These are phyloP conservation scores for Clarireedia homoeocarpa DNA, from an alignment of 2,329 filamentous ascomycete genomes.

Conservation along the genomic window DNA sequence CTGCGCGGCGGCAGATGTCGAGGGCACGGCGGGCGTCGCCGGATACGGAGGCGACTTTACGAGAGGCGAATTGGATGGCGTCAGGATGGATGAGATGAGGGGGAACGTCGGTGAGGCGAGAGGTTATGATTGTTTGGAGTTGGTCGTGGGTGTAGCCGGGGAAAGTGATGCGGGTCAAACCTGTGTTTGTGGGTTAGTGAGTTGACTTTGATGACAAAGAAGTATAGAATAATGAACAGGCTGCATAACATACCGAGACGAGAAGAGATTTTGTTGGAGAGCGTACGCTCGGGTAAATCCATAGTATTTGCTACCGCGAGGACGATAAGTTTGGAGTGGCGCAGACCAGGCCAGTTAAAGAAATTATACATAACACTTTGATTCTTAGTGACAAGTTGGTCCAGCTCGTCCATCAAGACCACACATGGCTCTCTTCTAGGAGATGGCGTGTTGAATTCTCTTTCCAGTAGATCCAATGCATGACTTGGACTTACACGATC, in stretches of 20 bases:
- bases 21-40: constrained; percentile 88
- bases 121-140: constrained; percentile 93
- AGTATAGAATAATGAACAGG: too few relatives aligned
- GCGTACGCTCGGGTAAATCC: constrained; percentile 90
- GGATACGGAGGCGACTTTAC: constrained; percentile 93
- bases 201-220: not conserved
- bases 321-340: constrained; percentile 88
- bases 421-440: constrained; percentile 90
- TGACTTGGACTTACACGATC: constrained; percentile 89
- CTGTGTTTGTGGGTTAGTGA: constrained; percentile 26
- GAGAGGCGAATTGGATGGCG: constrained; percentile 89
- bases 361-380: constrained; percentile 99
- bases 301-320: constrained; percentile 98
- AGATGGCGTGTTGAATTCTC: constrained; percentile 86
- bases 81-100: constrained; percentile 87
- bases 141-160: constrained; percentile 96
- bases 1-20: constrained; percentile 90
- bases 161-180: constrained; percentile 91
- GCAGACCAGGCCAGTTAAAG: constrained; percentile 95
- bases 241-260: constrained; percentile 46
- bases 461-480: constrained; percentile 81
- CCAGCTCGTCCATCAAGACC: constrained; percentile 95
- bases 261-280: constrained; percentile 98
- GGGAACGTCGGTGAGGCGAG: constrained; percentile 80
- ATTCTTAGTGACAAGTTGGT: constrained; percentile 95